Conservation (phyloP, 1,284 basidiomycete genomes). For the Coniophora puteana region DNA sequence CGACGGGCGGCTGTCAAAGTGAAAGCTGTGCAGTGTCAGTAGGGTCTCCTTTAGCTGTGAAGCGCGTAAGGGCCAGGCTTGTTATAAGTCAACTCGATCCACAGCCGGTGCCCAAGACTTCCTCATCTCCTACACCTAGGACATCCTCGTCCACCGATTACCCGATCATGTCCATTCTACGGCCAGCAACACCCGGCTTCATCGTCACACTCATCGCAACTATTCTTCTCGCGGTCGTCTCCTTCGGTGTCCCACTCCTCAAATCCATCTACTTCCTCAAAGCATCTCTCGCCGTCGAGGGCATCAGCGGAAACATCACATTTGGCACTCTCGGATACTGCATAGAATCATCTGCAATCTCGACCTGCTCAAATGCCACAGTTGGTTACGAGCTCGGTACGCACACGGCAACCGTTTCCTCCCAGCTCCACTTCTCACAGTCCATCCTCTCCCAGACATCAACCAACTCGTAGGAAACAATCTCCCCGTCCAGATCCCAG, state of each 20-base stretch:
- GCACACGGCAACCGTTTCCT: slow-evolving; percentile 18
- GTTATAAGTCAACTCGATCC: no score
- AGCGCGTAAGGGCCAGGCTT: no score
- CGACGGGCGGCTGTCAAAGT: no score
- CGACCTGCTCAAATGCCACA: slow-evolving; percentile 72
- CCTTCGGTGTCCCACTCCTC: slow-evolving; percentile 83
- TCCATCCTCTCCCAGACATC: slow-evolving; percentile 52
- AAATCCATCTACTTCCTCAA: slow-evolving; percentile 84
- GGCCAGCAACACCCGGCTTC: slow-evolving; percentile 84
- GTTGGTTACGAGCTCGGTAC: slow-evolving; percentile 83
- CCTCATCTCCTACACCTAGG: no score
- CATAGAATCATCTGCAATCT: slow-evolving; percentile 46
- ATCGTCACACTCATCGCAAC: slow-evolving; percentile 74
- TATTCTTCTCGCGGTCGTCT: slow-evolving; percentile 73
- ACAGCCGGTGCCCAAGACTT: no score
- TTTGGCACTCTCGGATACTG: slow-evolving; percentile 90
- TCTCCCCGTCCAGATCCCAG: slow-evolving; percentile 64
- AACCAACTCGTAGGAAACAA: slow-evolving; percentile 73
- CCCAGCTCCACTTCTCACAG: slow-evolving; percentile 10
- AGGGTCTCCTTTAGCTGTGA: no score
- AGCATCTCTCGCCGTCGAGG: slow-evolving; percentile 53
- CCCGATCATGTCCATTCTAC: slow-evolving; percentile 53
- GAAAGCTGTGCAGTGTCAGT: neutral
- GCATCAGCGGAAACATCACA: slow-evolving; percentile 58
- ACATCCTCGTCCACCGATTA: slow-evolving; percentile 2